Evolutionary conservation across 2,329 filamentous ascomycete species (phyloP).

Genomic region (Calonectria leucothoes): DNA sequence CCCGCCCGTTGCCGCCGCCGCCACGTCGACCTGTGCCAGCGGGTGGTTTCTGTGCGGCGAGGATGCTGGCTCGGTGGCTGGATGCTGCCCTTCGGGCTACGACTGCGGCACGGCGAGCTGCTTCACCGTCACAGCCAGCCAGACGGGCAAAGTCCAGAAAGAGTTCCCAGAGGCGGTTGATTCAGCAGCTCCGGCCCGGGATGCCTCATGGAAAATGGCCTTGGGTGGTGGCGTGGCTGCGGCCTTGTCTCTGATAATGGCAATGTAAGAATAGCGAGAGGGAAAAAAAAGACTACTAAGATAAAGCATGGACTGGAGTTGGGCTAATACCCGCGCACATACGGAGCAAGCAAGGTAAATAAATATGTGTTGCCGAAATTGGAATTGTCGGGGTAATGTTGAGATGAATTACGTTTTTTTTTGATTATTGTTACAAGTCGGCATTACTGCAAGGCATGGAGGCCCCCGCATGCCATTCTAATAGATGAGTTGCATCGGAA

Average conservation of each 20-base stretch:
- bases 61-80: constrained; percentile 71
- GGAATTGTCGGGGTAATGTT: not conserved
- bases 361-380: not conserved
- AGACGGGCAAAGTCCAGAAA: constrained; percentile 69
- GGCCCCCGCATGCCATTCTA: not conserved
- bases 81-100: constrained; percentile 87
- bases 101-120: constrained; percentile 79
- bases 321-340: not conserved
- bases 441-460: not conserved
- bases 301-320: constrained; percentile 18
- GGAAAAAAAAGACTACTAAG: not conserved
- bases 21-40: constrained; percentile 70
- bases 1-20: constrained; percentile 53
- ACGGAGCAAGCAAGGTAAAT: not conserved
- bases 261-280: not conserved
- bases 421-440: no score
- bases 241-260: constrained; percentile 13
- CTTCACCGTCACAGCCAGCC: constrained; percentile 64
- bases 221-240: constrained; percentile 18
- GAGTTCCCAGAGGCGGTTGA: constrained; percentile 52
- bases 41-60: constrained; percentile 82
- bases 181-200: not conserved
- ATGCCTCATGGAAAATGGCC: constrained; percentile 19
- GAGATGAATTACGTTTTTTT: constrained; percentile 15
- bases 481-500: constrained; percentile 8